phyloP scores from a whole-genome alignment of 2,329 filamentous ascomycete genomes.

The Aspergillus sp. region DNA sequence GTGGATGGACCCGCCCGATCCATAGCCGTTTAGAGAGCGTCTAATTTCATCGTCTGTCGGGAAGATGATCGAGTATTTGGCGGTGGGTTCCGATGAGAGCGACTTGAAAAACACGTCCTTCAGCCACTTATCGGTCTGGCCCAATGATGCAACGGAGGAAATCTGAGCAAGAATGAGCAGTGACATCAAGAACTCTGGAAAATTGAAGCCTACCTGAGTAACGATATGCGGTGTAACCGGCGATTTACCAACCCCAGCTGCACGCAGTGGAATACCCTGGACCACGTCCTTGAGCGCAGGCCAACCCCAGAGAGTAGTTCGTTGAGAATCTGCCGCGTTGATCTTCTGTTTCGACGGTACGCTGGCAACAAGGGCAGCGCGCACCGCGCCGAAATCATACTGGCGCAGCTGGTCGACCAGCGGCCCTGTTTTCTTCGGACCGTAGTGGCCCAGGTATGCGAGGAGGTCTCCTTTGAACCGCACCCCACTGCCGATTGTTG shows the following conservation, averaged over 20 bases:
- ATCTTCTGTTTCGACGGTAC: slow-evolving; percentile 67
- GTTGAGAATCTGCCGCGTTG: slow-evolving; percentile 39
- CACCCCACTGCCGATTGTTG: slow-evolving; percentile 57
- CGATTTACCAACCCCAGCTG: slow-evolving; percentile 13
- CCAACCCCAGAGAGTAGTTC: slow-evolving; percentile 74
- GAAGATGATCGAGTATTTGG: slow-evolving; percentile 72
- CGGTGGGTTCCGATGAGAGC: slow-evolving; percentile 30
- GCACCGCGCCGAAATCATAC: slow-evolving; percentile 70
- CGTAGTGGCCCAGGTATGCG: slow-evolving; percentile 70
- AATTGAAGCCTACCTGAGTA: slow-evolving; percentile 28
- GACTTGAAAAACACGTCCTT: slow-evolving; percentile 60
- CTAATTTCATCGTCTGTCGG: slow-evolving; percentile 78
- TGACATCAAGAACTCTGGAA: neutral
- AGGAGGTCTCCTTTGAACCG: slow-evolving; percentile 76
- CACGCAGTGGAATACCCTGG: slow-evolving; percentile 49
- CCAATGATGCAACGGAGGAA: slow-evolving; percentile 80
- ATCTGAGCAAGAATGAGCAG: slow-evolving; percentile 52
- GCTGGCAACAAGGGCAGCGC: slow-evolving; percentile 73
- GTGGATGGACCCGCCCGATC: slow-evolving; percentile 76
- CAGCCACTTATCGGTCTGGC: slow-evolving; percentile 70
- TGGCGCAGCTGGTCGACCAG: slow-evolving; percentile 58
- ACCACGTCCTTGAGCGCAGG: slow-evolving; percentile 63
- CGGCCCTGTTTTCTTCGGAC: slow-evolving; percentile 51
- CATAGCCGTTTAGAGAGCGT: slow-evolving; percentile 73
- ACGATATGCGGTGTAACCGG: slow-evolving; percentile 34